These are phyloP conservation scores for Ochromonas danica DNA, from an alignment of 108 stramenopile genomes.

Conservation along the genomic window DNA sequence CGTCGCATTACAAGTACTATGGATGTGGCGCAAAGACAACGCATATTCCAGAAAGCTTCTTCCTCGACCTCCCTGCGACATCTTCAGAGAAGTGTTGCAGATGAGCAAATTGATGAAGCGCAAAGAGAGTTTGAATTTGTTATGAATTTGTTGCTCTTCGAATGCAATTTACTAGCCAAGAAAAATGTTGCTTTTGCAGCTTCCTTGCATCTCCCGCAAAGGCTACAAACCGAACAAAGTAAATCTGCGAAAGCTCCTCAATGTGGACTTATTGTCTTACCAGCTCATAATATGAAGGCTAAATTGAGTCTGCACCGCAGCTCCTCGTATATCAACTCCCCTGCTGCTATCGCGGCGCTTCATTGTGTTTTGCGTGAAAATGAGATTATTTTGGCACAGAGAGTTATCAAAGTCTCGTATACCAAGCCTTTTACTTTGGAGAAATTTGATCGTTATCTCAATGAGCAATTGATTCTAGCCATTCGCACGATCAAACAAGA, in stretches of 20 bases:
- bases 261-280: not conserved
- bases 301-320: not conserved
- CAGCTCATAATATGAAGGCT: conserved; percentile 18
- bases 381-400: not conserved
- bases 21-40: conserved; percentile 30
- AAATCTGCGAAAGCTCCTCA: not conserved
- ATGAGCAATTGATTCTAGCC: not conserved
- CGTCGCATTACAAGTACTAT: conserved; percentile 31
- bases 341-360: conserved; percentile 1
- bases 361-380: conserved; percentile 17
- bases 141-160: conserved; percentile 59
- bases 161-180: conserved; percentile 37
- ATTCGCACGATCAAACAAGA: conserved; percentile 29
- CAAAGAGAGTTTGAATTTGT: conserved; percentile 45
- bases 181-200: conserved; percentile 32
- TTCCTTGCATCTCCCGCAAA: not conserved
- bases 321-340: not conserved
- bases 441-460: conserved; percentile 28
- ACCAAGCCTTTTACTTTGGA: not conserved
- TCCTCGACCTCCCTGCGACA: not conserved
- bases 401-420: not conserved
- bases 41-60: conserved; percentile 30
- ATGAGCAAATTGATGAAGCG: conserved; percentile 33
- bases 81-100: not conserved
- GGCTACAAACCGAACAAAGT: not conserved